phyloP scores from a whole-genome alignment of 352 stramenopile species.

The Peronospora tabacina region DNA sequence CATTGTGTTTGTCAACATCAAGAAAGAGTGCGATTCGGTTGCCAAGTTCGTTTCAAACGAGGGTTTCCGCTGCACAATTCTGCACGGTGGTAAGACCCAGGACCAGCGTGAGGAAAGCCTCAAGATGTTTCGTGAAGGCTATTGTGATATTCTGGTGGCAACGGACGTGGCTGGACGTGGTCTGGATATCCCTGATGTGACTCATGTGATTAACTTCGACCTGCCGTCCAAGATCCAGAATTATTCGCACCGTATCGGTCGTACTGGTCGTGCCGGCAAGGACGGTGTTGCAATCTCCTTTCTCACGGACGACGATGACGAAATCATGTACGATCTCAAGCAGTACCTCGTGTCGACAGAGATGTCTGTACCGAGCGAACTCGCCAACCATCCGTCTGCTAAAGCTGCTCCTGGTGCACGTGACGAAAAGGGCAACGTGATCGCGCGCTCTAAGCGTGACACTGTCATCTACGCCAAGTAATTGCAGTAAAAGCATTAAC shows the following conservation, averaged over 20 bases:
- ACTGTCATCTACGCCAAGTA: constrained; percentile 86
- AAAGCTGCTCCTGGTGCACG: constrained; percentile 76
- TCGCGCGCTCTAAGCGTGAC: constrained; percentile 79
- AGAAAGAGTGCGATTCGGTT: constrained; percentile 96
- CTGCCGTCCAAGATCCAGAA: constrained; percentile 96
- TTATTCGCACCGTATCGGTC: constrained; percentile 98
- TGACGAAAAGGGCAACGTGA: constrained; percentile 83
- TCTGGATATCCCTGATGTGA: constrained; percentile 98
- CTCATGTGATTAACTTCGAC: constrained; percentile 99
- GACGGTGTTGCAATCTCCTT: constrained; percentile 95
- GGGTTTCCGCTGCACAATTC: constrained; percentile 88
- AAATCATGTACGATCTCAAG: constrained; percentile 95
- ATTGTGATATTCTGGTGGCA: constrained; percentile 87
- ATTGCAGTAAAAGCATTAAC: constrained; percentile 1
- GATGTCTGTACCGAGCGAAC: constrained; percentile 89
- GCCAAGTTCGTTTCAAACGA: constrained; percentile 86
- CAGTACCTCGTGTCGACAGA: constrained; percentile 94
- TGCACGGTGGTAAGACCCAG: constrained; percentile 96
- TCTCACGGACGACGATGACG: constrained; percentile 95
- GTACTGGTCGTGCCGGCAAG: constrained; percentile 96
- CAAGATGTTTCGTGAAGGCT: constrained; percentile 84
- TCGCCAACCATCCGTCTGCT: constrained; percentile 90
- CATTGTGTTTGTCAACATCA: constrained; percentile 99
- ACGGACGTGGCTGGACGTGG: constrained; percentile 93
- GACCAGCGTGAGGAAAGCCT: constrained; percentile 92